Evolutionary conservation across 768 basidiomycete genomes (phyloP).

Genomic region (Hemileccinum impolitum): DNA sequence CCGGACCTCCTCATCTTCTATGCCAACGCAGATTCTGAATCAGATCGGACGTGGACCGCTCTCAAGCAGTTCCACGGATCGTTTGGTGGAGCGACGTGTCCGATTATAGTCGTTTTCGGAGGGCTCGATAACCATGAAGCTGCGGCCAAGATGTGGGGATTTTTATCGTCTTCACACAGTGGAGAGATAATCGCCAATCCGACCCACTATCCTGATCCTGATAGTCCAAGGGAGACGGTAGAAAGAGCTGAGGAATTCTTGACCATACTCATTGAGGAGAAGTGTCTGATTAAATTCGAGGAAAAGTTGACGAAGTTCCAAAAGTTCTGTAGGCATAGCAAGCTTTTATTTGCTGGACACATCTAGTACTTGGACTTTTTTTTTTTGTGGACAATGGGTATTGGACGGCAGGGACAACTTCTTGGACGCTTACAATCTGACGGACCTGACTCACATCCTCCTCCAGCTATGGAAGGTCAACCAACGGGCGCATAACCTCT

Average conservation of each 20-base stretch:
- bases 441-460: too few species aligned
- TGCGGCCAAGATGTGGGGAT: constrained; percentile 14
- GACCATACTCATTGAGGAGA: constrained; percentile 18
- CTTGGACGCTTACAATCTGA: neutral
- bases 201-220: constrained; percentile 18
- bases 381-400: neutral
- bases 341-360: constrained; percentile 10
- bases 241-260: constrained; percentile 18
- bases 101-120: constrained; percentile 20
- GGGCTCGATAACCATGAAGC: constrained; percentile 15
- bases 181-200: constrained; percentile 17
- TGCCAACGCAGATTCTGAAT: constrained; percentile 9
- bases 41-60: constrained; percentile 9
- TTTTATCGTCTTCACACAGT: constrained; percentile 10
- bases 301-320: constrained; percentile 20
- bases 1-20: constrained; percentile 25
- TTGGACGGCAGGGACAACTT: neutral
- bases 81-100: constrained; percentile 18
- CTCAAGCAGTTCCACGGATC: constrained; percentile 17
- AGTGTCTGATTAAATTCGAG: constrained; percentile 16
- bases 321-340: constrained; percentile 18
- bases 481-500: too few species aligned
- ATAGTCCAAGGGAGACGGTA: constrained; percentile 8
- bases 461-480: too few species aligned
- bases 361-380: constrained; percentile 4